Evolutionary conservation across 257 asterid genomes (phyloP).

Genomic region (Ehretia macrophylla): DNA sequence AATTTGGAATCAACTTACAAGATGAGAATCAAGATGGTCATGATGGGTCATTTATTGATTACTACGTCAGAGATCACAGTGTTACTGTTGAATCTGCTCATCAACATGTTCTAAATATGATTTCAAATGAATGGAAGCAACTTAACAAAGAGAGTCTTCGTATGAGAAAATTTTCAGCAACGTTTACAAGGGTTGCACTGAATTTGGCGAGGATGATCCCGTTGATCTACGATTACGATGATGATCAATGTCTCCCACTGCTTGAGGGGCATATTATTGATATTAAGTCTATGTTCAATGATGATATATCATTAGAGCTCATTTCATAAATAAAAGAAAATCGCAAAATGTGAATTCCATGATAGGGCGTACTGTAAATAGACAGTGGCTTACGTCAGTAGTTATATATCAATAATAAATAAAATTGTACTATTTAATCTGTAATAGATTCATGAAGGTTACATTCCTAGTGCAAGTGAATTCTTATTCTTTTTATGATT

Average conservation of each 20-base stretch:
- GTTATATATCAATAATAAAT: too few relatives aligned
- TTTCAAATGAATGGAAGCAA: conserved; percentile 1
- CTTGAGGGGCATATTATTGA: too few relatives aligned
- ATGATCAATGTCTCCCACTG: conserved; percentile 23
- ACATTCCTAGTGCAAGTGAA: too few relatives aligned
- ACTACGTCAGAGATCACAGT: conserved; percentile 23
- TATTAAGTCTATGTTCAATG: conserved; percentile 8
- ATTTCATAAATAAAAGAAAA: too few relatives aligned
- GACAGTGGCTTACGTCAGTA: too few relatives aligned
- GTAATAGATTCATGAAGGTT: too few relatives aligned
- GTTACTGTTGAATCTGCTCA: conserved; percentile 7
- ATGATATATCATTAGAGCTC: too few relatives aligned
- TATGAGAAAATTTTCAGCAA: conserved; percentile 3
- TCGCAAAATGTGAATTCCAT: too few relatives aligned
- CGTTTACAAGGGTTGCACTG: conserved; percentile 28
- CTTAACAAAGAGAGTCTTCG: conserved; percentile 27
- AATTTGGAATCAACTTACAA: conserved; percentile 6
- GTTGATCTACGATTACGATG: conserved; percentile 25
- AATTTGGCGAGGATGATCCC: conserved; percentile 38
- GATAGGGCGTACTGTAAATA: too few relatives aligned
- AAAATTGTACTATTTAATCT: too few relatives aligned
- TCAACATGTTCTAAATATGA: conserved; percentile 15
- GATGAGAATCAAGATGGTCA: conserved; percentile 36
- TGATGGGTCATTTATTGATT: conserved; percentile 32
- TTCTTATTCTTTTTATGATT: too few relatives aligned